phyloP scores from a whole-genome alignment of 495 filamentous ascomycete genomes.

The Penicillium canariense region DNA sequence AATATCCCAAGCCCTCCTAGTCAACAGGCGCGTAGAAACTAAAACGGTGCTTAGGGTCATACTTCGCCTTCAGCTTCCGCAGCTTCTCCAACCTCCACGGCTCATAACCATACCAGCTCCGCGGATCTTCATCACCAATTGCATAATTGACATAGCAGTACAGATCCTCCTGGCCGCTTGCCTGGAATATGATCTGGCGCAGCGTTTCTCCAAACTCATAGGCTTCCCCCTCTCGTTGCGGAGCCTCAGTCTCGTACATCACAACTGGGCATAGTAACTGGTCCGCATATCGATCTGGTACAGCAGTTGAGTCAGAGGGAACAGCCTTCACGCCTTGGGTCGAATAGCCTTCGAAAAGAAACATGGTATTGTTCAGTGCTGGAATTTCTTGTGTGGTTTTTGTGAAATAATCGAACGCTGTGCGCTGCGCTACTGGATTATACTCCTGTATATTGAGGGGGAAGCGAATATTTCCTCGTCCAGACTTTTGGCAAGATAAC shows the following conservation, averaged over 20 bases:
- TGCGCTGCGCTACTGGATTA: conserved; percentile 41
- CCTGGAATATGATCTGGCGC: conserved; percentile 40
- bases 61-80: conserved; percentile 50
- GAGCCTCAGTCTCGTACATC: no score
- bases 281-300: no score
- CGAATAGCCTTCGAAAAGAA: conserved; percentile 58
- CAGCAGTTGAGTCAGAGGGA: conserved; percentile 38
- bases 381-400: conserved; percentile 24
- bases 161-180: conserved; percentile 33
- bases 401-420: conserved; percentile 40
- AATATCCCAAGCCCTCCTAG: no score
- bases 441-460: conserved; percentile 46
- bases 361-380: conserved; percentile 37
- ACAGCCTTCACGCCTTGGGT: conserved; percentile 43
- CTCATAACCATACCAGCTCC: conserved; percentile 51
- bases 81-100: conserved; percentile 45
- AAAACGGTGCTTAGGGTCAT: conserved; percentile 53
- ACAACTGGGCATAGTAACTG: no score
- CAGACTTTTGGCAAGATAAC: conserved; percentile 45
- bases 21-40: conserved; percentile 53
- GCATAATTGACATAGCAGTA: conserved; percentile 62
- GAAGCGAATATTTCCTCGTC: conserved; percentile 47
- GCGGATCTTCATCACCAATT: conserved; percentile 45
- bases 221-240: no score
- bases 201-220: no score